Evolutionary conservation across 805 yeast genomes (phyloP), one percentile per base, ranked within the genome.

Genomic region (Spathaspora gorwiae): DNA sequence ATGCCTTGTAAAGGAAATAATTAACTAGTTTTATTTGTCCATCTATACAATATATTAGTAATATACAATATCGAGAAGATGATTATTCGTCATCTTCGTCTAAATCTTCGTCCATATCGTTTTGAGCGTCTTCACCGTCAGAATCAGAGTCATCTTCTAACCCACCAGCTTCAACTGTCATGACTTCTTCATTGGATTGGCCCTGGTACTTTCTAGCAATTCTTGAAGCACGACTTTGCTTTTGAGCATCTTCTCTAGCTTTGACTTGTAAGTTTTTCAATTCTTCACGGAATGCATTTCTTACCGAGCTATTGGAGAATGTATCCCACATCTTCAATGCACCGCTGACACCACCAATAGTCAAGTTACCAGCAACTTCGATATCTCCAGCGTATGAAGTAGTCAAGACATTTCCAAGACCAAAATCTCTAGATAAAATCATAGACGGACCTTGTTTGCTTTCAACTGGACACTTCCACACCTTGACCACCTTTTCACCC

Each of bases 281-380:
- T 47, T 83, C 84, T 9, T 68, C 73, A 40, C 76, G 78, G 65
- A 92, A 84, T 2, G 85, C 69, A 39, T 72, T 72, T 57, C 96
- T 79, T 14, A 90, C 90, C 12, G 92, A 75, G 49, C 79, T 72
- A 68, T 94, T 94, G 43, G 88, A 79, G 62, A 90, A 86, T 7
- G 83, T 76, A 67, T 94, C 98, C 96, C 97, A 94, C 70, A 94
- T 78, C 70, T 90, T 90, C 64, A 94, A 72, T 11, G 86, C 84
- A 13, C 90, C 84, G 43, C 77, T 76, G 37, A 86, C 88, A 58
- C 99, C 99, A 54, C 97, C 98, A 49, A 89, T 77, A 15, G 83
- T 82, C 51, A 94, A 63, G 60, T 85, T 79, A 49, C 97, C 97
- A 2, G 90, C 81, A 39, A 85, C 87, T 65, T 87, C 96, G 45